Conservation (phyloP, 179 eudicot genomes). For the Spinacia oleracea region DNA sequence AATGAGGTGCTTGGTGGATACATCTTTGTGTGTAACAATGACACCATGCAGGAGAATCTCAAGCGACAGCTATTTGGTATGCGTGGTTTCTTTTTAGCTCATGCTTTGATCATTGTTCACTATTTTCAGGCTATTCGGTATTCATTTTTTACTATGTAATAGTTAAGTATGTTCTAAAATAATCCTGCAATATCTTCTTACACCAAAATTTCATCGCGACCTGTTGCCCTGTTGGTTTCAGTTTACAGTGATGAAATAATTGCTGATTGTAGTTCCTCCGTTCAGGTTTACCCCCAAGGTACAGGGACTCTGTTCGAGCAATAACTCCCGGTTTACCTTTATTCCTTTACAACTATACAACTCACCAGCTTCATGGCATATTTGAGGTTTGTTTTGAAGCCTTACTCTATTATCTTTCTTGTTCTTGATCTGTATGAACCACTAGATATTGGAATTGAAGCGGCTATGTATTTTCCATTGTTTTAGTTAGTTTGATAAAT, state of each 20-base stretch:
- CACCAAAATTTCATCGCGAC: neutral
- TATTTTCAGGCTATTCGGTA: neutral
- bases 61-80: constrained; percentile 92
- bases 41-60: constrained; percentile 92
- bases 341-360: constrained; percentile 93
- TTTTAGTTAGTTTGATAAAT: no score
- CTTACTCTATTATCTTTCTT: constrained; percentile 1
- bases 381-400: constrained; percentile 70
- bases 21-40: constrained; percentile 97
- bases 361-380: constrained; percentile 94
- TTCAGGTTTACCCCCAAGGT: constrained; percentile 93
- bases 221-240: neutral
- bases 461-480: no score
- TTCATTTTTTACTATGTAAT: neutral
- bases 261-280: constrained; percentile 11
- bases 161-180: neutral
- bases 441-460: neutral
- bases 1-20: constrained; percentile 98
- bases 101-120: neutral
- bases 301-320: constrained; percentile 92
- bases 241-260: neutral
- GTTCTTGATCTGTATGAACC: neutral
- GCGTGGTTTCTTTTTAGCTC: neutral
- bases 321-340: constrained; percentile 95
- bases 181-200: neutral